Evolutionary conservation across 768 basidiomycete genomes (phyloP).

Genomic region (Hirschioporus abietinus): DNA sequence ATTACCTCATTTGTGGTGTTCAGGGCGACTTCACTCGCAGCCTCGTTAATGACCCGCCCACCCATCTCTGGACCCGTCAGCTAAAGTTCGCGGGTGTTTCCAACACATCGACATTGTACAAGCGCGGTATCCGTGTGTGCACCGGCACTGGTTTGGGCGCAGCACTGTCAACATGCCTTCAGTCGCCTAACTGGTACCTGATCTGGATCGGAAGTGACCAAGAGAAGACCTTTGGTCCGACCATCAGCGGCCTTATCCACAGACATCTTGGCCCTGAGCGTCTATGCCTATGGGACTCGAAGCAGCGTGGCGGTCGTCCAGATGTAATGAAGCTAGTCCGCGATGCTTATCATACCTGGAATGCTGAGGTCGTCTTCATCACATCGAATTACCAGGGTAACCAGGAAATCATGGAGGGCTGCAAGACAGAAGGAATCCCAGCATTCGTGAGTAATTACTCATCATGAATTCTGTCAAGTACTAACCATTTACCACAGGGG

Average conservation of each 20-base stretch:
- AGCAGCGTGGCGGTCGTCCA: conserved; percentile 57
- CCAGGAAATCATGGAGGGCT: conserved; percentile 74
- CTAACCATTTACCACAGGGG: conserved; percentile 24
- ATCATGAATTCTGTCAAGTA: conserved; percentile 22
- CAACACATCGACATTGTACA: conserved; percentile 38
- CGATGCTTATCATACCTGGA: conserved; percentile 63
- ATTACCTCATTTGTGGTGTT: conserved; percentile 41
- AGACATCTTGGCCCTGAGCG: conserved; percentile 33
- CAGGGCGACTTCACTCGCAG: conserved; percentile 40
- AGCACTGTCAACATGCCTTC: conserved; percentile 37
- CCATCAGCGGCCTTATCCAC: conserved; percentile 35
- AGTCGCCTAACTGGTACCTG: conserved; percentile 28
- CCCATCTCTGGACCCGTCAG: conserved; percentile 37
- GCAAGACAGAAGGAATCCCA: conserved; percentile 63
- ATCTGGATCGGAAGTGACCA: conserved; percentile 43
- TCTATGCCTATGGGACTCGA: conserved; percentile 37
- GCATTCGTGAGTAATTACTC: conserved; percentile 22
- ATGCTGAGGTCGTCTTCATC: conserved; percentile 79
- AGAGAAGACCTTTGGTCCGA: conserved; percentile 39
- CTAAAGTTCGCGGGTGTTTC: conserved; percentile 42
- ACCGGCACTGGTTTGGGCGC: conserved; percentile 42
- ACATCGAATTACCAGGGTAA: conserved; percentile 82
- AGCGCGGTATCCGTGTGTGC: conserved; percentile 39
- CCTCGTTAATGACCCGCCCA: conserved; percentile 36
- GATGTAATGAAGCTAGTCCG: conserved; percentile 73